Evolutionary conservation across 306 rosid genomes (phyloP), one percentile per base, ranked within the genome.

Genomic region (Acacia crassicarpa): DNA sequence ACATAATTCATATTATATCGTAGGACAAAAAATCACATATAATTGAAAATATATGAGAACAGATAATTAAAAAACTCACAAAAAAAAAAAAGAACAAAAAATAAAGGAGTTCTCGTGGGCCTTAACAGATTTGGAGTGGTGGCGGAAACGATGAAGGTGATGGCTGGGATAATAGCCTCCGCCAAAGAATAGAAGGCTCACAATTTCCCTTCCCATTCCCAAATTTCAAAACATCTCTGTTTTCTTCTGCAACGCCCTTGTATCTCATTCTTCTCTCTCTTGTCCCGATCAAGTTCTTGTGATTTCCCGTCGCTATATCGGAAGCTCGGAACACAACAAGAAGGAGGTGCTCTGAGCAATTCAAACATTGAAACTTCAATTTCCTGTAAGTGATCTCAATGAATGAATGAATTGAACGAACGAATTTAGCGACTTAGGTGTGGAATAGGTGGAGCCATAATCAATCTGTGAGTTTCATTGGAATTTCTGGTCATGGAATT

Each of bases 401-500:
- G 56, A 44, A 30, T 8, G 43, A 30, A 20, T 17, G 58, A 38
- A 38, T 38, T 44, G 56, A 44, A 30, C 4, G 27, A 17, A 20
- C 6, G 58, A 43, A 76, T 5, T 58, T 20, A 33, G 33, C 32
- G 32, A 53, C 19, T 54, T 75, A 40, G 38, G 15, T 15, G 15
- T 30, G 45, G 10, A 25, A 74, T 17, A 33, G 11, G 23, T 27
- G 32, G 54, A 33, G 10, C 43, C 22, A 0, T n/a, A 41, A 38
- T 22, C 14, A 10, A 10, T n/a, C 5, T 9, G 56, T 27, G 62
- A 75, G 84, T 86, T 66, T 27, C 11, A 74, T 25, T 22, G 75
- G 20, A 46, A 74, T 77, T 80, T 71, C 32, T 79, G 44, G 67
- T 74, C 77, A 92, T 90, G 97, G 97, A 89, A 82, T 45, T 86